phyloP scores from a whole-genome alignment of 2,329 filamentous ascomycete species.

The Trichoderma arundinaceum region DNA sequence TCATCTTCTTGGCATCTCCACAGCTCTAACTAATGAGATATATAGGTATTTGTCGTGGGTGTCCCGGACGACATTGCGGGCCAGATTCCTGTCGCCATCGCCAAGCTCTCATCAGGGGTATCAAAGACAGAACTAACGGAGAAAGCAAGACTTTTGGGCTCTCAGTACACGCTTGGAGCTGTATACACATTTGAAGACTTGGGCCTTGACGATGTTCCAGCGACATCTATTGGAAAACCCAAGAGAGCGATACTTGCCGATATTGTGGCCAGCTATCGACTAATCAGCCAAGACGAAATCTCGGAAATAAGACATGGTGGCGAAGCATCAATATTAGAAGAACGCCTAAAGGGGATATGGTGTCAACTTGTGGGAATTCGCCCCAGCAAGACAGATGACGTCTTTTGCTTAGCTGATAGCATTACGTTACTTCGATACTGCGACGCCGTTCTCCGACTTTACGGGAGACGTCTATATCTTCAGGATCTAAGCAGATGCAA shows the following conservation, averaged over 20 bases:
- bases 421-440: slow-evolving; percentile 48
- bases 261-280: slow-evolving; percentile 34
- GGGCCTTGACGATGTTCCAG: slow-evolving; percentile 46
- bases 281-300: background rate
- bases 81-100: slow-evolving; percentile 54
- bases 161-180: slow-evolving; percentile 48
- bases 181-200: slow-evolving; percentile 52
- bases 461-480: slow-evolving; percentile 43
- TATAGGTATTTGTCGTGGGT: slow-evolving; percentile 49
- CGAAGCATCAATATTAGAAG: slow-evolving; percentile 30
- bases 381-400: slow-evolving; percentile 38
- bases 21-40: slow-evolving; percentile 21
- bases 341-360: slow-evolving; percentile 40
- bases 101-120: slow-evolving; percentile 41
- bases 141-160: slow-evolving; percentile 43
- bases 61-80: slow-evolving; percentile 52
- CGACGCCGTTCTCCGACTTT: slow-evolving; percentile 40
- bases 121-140: slow-evolving; percentile 43
- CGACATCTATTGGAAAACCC: slow-evolving; percentile 53
- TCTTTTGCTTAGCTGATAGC: slow-evolving; percentile 45
- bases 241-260: slow-evolving; percentile 48
- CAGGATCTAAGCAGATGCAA: slow-evolving; percentile 44
- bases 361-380: slow-evolving; percentile 41
- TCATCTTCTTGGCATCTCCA: no score
- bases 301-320: background rate